Evolutionary conservation across 2,329 filamentous ascomycete genomes (phyloP).

Genomic region (Monilinia fructigena): DNA sequence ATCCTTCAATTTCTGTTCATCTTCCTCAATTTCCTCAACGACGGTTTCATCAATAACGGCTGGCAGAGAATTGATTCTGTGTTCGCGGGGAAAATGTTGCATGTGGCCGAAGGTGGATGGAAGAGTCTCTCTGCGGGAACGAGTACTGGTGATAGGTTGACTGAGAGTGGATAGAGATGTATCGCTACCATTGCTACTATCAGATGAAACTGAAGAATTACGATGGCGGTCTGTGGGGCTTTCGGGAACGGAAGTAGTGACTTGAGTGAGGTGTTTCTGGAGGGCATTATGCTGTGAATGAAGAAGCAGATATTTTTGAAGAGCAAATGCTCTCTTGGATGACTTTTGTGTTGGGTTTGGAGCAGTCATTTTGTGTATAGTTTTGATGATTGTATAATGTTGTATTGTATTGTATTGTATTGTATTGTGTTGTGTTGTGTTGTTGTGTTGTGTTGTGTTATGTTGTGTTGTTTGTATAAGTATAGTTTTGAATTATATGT

Average conservation of each 20-base stretch:
- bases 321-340: constrained; percentile 38
- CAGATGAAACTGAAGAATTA: constrained; percentile 24
- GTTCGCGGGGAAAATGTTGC: constrained; percentile 9
- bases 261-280: constrained; percentile 38
- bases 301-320: constrained; percentile 42
- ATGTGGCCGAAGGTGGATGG: constrained; percentile 1
- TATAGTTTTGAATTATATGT: neutral
- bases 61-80: constrained; percentile 33
- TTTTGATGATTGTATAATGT: neutral
- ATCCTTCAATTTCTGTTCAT: constrained; percentile 44
- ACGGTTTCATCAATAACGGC: constrained; percentile 32
- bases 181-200: constrained; percentile 1
- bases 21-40: constrained; percentile 32
- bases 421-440: no score
- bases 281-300: constrained; percentile 41
- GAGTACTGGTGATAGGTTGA: constrained; percentile 24
- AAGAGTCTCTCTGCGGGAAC: constrained; percentile 4
- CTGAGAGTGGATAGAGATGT: constrained; percentile 8
- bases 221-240: constrained; percentile 17
- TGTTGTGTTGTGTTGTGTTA: no score
- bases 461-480: neutral
- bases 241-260: constrained; percentile 26
- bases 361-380: constrained; percentile 3
- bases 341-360: constrained; percentile 31
- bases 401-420: neutral